Base-by-base conservation (phyloP, 208 protist genomes). In the Borovskyia barvae region DNA sequence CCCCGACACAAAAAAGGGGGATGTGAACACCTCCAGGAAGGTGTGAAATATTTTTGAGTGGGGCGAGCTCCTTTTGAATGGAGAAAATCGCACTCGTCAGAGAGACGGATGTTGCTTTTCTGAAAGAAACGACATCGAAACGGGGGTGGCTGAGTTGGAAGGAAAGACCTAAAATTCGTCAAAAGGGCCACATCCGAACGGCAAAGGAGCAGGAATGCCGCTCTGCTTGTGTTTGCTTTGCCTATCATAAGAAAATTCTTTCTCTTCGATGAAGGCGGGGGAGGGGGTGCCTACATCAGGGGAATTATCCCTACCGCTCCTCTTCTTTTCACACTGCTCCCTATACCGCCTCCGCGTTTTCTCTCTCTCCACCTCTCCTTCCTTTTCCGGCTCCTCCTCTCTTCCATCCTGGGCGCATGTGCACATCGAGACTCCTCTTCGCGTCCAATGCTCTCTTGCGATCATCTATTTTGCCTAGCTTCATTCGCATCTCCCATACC, bases 381-480 rank as follows among this genome's bases (percentile, higher is more conserved):
- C 29, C 12, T 39, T 33, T 53, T 37, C 40, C 14, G 29, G 9
- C 48, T 40, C 25, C 29, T 39, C 25, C n/a, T 22, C 37, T 37
- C 48, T 5, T 39, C 28, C 22, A 8, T 15, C 19, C 6, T 42
- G 9, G 25, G 25, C 24, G n/a, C 12, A 20, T 35, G 25, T 11
- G 14, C 46, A 45, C 5, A n/a, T n/a, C 2, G 32, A 22, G 12
- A 2, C 43, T 67, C 66, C 45, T 45, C 14, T 57, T 68, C n/a
- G 17, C 45, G 9, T 66, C 58, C 42, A 36, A 63, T 28, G 57
- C 58, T 48, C 62, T 71, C 52, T 63, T n/a, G n/a, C n/a, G n/a
- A n/a, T n/a, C n/a, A n/a, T n/a, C n/a, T n/a, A n/a, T n/a, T n/a
- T n/a, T n/a, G n/a, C n/a, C n/a, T n/a, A n/a, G n/a, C n/a, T n/a